Conservation (phyloP, 2,329 filamentous ascomycete species). For the Colletotrichum tamarilloi region DNA sequence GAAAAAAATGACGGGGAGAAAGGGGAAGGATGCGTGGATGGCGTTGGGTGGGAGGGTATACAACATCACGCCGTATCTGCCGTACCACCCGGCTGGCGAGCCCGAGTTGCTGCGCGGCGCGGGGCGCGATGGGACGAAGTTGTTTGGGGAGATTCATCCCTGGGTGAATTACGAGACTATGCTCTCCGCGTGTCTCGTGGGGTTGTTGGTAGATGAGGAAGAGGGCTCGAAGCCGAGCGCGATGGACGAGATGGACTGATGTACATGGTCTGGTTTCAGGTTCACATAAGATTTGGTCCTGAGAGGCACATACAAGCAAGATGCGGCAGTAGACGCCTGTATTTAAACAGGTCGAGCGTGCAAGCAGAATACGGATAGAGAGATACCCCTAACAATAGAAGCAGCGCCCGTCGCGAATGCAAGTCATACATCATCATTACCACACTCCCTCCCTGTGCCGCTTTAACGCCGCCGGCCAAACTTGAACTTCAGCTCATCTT, state of each 20-base stretch:
- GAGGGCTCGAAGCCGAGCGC: constrained; percentile 52
- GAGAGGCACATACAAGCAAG: background rate
- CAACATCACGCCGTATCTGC: constrained; percentile 89
- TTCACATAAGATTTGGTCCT: background rate
- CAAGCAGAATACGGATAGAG: constrained; percentile 38
- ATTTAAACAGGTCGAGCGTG: background rate
- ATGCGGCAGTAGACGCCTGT: background rate
- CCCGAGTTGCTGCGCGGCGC: constrained; percentile 76
- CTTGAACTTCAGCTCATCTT: constrained; percentile 67
- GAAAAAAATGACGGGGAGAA: constrained; percentile 81
- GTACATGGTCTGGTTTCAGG: background rate
- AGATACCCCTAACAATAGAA: constrained; percentile 46
- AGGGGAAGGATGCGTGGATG: constrained; percentile 90
- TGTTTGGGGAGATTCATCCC: constrained; percentile 76
- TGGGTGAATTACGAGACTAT: constrained; percentile 81
- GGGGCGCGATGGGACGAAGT: constrained; percentile 68
- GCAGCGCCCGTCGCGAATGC: constrained; percentile 8
- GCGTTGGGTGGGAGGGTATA: constrained; percentile 91
- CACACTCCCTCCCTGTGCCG: background rate
- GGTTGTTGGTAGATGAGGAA: constrained; percentile 71
- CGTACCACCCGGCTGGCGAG: constrained; percentile 90
- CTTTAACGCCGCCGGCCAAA: constrained; percentile 62
- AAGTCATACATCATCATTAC: constrained; percentile 16
- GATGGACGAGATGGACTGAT: constrained; percentile 72
- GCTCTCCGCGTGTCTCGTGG: constrained; percentile 71